Base-by-base conservation (phyloP, 495 filamentous ascomycete genomes). In the Emericellopsis terricola region DNA sequence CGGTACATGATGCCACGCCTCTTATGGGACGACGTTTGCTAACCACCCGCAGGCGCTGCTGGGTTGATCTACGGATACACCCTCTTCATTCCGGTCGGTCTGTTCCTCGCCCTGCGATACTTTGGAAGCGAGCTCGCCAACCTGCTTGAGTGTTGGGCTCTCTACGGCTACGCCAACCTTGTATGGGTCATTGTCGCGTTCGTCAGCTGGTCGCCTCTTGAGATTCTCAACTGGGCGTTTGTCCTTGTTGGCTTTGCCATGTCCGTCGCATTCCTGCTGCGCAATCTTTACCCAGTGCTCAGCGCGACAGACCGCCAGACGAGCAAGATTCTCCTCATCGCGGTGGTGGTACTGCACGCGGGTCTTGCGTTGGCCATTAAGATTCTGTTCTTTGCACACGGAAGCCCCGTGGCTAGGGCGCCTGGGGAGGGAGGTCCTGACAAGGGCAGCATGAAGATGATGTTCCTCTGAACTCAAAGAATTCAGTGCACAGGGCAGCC, bases 131-230 rank as follows among this genome's bases (percentile, higher is more conserved):
- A 82, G 53, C 78, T 74, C 42, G 86, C 84, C 10, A 91, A 83
- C 46, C 58, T 97, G 33, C 68, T 97, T 37, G 89, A 97, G 62
- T 89, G 81, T 62, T 81, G 79, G 77, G 75, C 82, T 26, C 56
- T 97, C 23, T 97, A 96, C 54, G 89, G 89, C 9, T 97, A 97
- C 57, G 68, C 75, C 19, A 97, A 96, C 59, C 57, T 96, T 45
- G 78, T 94, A 34, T 97, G 89, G 89, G 83, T 97, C 45, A 82
- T 76, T 1, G 87, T 97, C 28, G 91, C 89, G 15, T 60, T 94
- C 36, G 79, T 94, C 37, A 78, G 76, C 51, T 93, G 83, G 76
- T 85, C 78, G 42, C 79, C 79, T 16, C 56, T 94, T 44, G 69
- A 67, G 9, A 68, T 81, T 34, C 68, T 97, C 33, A 97, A 97